Base-by-base conservation (phyloP, 2,329 filamentous ascomycete species). In the Diaporthe eres region DNA sequence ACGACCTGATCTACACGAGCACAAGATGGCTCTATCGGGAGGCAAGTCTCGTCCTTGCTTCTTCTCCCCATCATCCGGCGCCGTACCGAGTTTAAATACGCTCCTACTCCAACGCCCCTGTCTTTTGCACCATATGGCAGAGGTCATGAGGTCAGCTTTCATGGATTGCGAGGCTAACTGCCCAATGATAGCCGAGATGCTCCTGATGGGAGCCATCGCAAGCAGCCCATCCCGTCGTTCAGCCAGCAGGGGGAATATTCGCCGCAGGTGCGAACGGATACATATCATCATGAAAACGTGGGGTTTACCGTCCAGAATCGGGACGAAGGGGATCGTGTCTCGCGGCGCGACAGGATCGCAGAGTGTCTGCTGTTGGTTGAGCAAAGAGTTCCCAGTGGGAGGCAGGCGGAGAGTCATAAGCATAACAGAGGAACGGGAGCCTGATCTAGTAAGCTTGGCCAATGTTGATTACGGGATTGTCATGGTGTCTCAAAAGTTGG, bases 361-460 rank as follows among this genome's bases (percentile, higher is more conserved):
- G 34, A 25, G 8, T 55, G 34, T 13, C 15, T 70, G 34, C 49
- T 10, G 34, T 13, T 42, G 34, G 49, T 70, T 5, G 49, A 70
- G 8, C 31, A 55, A 15, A 25, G 19, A 9, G 1, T 28, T 1
- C 10, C 4, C 9, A 15, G 25, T 10, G 15, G 15, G 15, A 7
- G 17, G 34, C 19, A 28, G n/a, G 0, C 63, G 5, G 13, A n/a
- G 37, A 5, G 8, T 55, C 34, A 8, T 10, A 3, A 22, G 3
- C 9, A 28, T 8, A 2, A 15, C 22, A 15, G 9, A 3, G 10
- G 6, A 13, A 42, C 7, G 4, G 4, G 13, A 7, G 2, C 0
- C 3, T 55, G 34, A 42, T 22, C 31, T 31, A 31, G 10, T 22
- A 17, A 13, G 42, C 39, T 22, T 31, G 9, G 9, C 10, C 4